These are phyloP conservation scores for Elsinoe perseae DNA, from an alignment of 2,329 filamentous ascomycete species.

Conservation along the genomic window DNA sequence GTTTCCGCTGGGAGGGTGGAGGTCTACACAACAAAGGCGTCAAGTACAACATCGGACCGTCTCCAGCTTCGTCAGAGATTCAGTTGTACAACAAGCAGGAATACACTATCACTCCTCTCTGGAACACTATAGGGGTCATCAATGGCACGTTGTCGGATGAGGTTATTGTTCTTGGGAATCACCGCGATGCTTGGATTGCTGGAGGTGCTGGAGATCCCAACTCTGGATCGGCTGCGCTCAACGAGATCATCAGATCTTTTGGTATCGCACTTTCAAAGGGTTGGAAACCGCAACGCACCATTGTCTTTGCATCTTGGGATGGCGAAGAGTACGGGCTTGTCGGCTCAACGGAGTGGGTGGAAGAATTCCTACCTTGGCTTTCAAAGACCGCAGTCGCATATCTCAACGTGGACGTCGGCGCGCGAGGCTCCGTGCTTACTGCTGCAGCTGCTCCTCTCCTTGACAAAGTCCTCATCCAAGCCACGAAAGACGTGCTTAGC, in stretches of 20 bases:
- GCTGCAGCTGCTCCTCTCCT: conserved; percentile 66
- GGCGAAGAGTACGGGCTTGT: conserved; percentile 75
- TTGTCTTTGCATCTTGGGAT: conserved; percentile 71
- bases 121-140: conserved; percentile 82
- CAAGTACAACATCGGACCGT: conserved; percentile 76
- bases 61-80: conserved; percentile 57
- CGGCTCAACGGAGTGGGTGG: conserved; percentile 87
- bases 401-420: conserved; percentile 74
- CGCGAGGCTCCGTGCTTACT: conserved; percentile 55
- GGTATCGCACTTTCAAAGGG: conserved; percentile 62
- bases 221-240: conserved; percentile 69
- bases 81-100: conserved; percentile 45
- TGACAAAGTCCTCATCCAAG: conserved; percentile 62
- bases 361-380: conserved; percentile 80
- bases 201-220: conserved; percentile 80
- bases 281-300: conserved; percentile 80
- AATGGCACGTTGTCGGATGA: conserved; percentile 81
- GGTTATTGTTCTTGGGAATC: conserved; percentile 84
- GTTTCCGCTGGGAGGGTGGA: conserved; percentile 61
- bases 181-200: conserved; percentile 82
- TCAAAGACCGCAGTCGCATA: conserved; percentile 67
- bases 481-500: conserved; percentile 52
- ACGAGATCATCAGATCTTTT: conserved; percentile 70
- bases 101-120: conserved; percentile 43
- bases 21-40: conserved; percentile 74